Percentiles rank a stretch among this genome's conserved stretches.
These are phyloP conservation scores for Hansenula sp. DNA, from an alignment of 1,139 yeast species.

Conservation along the genomic window DNA sequence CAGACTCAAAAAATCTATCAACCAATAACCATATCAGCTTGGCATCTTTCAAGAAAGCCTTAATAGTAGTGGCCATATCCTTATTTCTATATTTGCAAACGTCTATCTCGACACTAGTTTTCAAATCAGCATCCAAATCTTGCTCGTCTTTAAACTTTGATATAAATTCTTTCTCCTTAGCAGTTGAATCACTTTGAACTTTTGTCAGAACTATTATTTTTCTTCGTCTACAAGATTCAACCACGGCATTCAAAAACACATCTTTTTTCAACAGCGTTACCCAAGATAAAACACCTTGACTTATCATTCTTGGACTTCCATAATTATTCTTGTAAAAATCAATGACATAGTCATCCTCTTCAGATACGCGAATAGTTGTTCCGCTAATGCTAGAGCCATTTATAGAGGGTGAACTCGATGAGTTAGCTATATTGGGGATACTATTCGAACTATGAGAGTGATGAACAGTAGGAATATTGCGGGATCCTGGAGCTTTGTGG, in stretches of 20 bases:
- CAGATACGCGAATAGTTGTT: neutral
- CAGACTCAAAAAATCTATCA: slow-evolving; percentile 21
- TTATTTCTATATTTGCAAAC: neutral
- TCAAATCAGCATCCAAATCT: slow-evolving; percentile 3
- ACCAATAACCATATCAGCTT: slow-evolving; percentile 21
- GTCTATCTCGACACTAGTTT: neutral
- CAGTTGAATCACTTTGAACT: neutral
- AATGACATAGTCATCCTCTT: slow-evolving; percentile 2
- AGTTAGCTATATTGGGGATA: too few relatives aligned
- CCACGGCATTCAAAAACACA: slow-evolving; percentile 23
- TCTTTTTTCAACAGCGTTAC: slow-evolving; percentile 36
- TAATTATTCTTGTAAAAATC: slow-evolving; percentile 11
- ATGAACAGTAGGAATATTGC: neutral
- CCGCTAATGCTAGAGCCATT: too few relatives aligned
- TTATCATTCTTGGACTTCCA: slow-evolving; percentile 22
- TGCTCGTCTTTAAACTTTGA: neutral
- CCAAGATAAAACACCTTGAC: slow-evolving; percentile 43
- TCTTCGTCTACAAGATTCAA: slow-evolving; percentile 7
- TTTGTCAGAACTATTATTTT: slow-evolving; percentile 2
- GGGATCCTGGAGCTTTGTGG: neutral
- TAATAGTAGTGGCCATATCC: neutral
- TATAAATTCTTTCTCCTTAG: slow-evolving; percentile 1
- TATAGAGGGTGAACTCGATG: too few relatives aligned
- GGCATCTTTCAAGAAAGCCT: slow-evolving; percentile 6
- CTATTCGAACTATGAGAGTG: neutral